Conservation (phyloP, 805 yeast species). For the Groenewaldozyma tartarivorans region DNA sequence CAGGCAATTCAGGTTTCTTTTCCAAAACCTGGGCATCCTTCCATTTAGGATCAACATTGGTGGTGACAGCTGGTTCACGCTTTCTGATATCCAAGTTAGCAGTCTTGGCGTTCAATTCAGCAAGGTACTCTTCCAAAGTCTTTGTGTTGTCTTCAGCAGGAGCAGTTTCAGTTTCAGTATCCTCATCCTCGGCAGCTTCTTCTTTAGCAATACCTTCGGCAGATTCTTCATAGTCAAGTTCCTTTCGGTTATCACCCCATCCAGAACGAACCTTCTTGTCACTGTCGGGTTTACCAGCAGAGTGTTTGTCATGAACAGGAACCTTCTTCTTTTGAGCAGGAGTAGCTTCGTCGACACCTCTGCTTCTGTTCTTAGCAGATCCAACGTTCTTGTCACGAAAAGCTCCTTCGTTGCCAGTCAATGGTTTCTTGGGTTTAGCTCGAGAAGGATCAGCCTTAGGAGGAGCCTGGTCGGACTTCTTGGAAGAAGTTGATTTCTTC, state of each 20-base stretch:
- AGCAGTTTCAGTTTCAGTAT: conserved; percentile 30
- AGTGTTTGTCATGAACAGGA: conserved; percentile 67
- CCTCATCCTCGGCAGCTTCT: conserved; percentile 30
- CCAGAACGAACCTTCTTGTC: conserved; percentile 75
- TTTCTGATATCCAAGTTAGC: conserved; percentile 21
- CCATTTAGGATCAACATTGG: conserved; percentile 39
- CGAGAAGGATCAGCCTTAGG: conserved; percentile 45
- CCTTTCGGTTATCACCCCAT: conserved; percentile 75
- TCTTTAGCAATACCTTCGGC: conserved; percentile 35
- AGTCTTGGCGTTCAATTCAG: conserved; percentile 34
- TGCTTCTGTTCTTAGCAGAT: conserved; percentile 44
- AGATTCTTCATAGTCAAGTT: conserved; percentile 46
- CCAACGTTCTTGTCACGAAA: conserved; percentile 65
- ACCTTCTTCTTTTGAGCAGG: conserved; percentile 40
- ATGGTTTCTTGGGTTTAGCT: conserved; percentile 39
- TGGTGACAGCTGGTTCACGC: conserved; percentile 44
- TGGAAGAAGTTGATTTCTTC: conserved; percentile 74
- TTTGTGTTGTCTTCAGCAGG: conserved; percentile 42
- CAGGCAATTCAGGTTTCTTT: conserved; percentile 55
- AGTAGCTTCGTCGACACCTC: conserved; percentile 20
- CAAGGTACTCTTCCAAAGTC: conserved; percentile 82
- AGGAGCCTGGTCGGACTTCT: conserved; percentile 72
- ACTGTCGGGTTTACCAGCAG: conserved; percentile 80
- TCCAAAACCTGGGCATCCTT: conserved; percentile 49
- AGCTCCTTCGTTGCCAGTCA: conserved; percentile 78